Conservation (phyloP, 495 filamentous ascomycete species). For the Aspergillus conjunctus region DNA sequence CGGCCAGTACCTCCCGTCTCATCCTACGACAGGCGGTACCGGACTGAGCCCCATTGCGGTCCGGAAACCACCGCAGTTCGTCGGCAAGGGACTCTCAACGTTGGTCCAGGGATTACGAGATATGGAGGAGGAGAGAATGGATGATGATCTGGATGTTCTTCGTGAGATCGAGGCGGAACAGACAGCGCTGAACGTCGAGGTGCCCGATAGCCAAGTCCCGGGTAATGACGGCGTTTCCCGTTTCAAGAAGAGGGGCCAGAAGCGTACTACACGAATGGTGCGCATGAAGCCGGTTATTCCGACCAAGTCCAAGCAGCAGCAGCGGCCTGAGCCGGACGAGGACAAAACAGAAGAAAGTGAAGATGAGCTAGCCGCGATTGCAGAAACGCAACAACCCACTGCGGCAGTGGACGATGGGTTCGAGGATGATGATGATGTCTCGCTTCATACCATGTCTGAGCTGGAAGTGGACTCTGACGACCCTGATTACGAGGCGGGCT, state of each 20-base stretch:
- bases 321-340: conserved; percentile 24
- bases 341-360: conserved; percentile 30
- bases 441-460: conserved; percentile 39
- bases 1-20: conserved; percentile 29
- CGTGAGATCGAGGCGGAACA: conserved; percentile 72
- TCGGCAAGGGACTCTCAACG: conserved; percentile 73
- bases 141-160: conserved; percentile 82
- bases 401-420: conserved; percentile 12
- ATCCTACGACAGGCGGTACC: conserved; percentile 13
- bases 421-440: conserved; percentile 34
- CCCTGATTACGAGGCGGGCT: conserved; percentile 35
- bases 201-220: conserved; percentile 63
- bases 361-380: conserved; percentile 35
- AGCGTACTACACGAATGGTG: conserved; percentile 78
- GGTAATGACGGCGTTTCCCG: conserved; percentile 53
- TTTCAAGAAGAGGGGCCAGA: conserved; percentile 93
- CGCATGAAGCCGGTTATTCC: conserved; percentile 64
- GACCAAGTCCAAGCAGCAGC: conserved; percentile 36
- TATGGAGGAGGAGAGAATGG: conserved; percentile 74
- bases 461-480: conserved; percentile 37
- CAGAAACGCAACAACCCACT: conserved; percentile 36
- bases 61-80: conserved; percentile 62
- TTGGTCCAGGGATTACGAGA: conserved; percentile 76
- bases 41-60: conserved; percentile 52
- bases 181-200: conserved; percentile 44